Base-by-base conservation (phyloP, 495 filamentous ascomycete genomes). In the Penicillium salamii region DNA sequence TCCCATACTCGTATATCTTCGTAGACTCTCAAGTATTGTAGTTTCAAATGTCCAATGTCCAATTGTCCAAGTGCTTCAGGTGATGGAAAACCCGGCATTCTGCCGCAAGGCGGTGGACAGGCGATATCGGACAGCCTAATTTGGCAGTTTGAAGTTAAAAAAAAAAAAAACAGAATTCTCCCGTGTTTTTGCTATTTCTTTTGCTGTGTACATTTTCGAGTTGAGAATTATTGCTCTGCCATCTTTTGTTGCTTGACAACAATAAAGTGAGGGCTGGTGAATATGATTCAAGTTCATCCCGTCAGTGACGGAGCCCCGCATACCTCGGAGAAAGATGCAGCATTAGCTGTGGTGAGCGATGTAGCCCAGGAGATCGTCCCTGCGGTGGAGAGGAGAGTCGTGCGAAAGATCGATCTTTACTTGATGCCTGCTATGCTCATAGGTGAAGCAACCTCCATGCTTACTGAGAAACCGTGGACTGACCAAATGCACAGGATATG, bases 401-500 rank as follows among this genome's bases (percentile, higher is more conserved):
- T 85, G 43, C 67, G 78, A n/a, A 89, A 88, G 69, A 88, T 89
- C 36, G 86, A 89, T 62, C 53, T 68, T 45, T 84, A 84, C 51
- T 68, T 90, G 29, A 86, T 90, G 36, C 86, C 87, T 0, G 77
- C 78, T 3, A 89, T 89, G 84, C 67, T 84, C 24, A 69, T 88
- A 47, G 86, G 83, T 32, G 9, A 13, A 8, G 4, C 7, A 12
- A 19, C 5, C 6, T 33, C 5, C 42, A 17, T 1, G 12, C 9
- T 11, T 14, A 11, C 34, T 8, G 7, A n/a, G 24, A 19, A n/a
- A 8, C 21, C 33, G 21, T 24, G 29, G 15, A 21, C 35, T 40
- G 33, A 21, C 19, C 26, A 7, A 38, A 6, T 24, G 3, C n/a
- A 28, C 49, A 75, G 71, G 78, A 2, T 83, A 89, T 69, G 86